These are phyloP conservation scores for Omphalea diandra DNA, from an alignment of 441 rosid species.

Conservation along the genomic window DNA sequence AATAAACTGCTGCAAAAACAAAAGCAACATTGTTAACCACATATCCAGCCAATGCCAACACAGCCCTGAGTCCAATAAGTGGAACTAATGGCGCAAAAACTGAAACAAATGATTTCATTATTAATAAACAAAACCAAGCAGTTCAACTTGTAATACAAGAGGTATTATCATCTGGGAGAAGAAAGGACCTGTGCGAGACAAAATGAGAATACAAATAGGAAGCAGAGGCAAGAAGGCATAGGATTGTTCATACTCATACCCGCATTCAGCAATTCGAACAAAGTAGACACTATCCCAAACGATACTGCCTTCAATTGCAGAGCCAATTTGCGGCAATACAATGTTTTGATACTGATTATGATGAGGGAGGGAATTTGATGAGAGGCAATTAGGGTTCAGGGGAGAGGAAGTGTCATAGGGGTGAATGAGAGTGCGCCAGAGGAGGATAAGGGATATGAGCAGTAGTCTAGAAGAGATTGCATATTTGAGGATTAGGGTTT, in stretches of 20 bases:
- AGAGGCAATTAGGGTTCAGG: slow-evolving; percentile 56
- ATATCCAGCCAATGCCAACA: slow-evolving; percentile 74
- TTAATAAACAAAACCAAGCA: background rate
- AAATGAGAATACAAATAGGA: slow-evolving; percentile 51
- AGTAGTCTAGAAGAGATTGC: slow-evolving; percentile 62
- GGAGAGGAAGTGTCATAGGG: slow-evolving; percentile 89
- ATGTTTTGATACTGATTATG: slow-evolving; percentile 17
- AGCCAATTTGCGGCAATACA: slow-evolving; percentile 38
- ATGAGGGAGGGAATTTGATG: slow-evolving; percentile 17
- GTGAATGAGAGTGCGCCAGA: slow-evolving; percentile 66
- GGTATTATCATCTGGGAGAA: background rate
- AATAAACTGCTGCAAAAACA: slow-evolving; percentile 64
- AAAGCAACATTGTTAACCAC: slow-evolving; percentile 65
- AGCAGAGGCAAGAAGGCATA: slow-evolving; percentile 91
- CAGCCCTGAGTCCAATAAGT: slow-evolving; percentile 70
- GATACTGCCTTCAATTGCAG: slow-evolving; percentile 52
- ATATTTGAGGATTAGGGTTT: slow-evolving; percentile 45
- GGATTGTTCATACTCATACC: slow-evolving; percentile 89
- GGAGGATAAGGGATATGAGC: slow-evolving; percentile 44
- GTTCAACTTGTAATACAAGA: background rate
- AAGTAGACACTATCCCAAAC: slow-evolving; percentile 94
- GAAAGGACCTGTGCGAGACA: slow-evolving; percentile 59
- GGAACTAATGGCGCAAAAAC: slow-evolving; percentile 74
- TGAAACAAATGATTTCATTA: slow-evolving; percentile 27
- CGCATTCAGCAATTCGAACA: slow-evolving; percentile 75